Conservation (phyloP, 179 eudicot genomes). For the Camellia oleifera region DNA sequence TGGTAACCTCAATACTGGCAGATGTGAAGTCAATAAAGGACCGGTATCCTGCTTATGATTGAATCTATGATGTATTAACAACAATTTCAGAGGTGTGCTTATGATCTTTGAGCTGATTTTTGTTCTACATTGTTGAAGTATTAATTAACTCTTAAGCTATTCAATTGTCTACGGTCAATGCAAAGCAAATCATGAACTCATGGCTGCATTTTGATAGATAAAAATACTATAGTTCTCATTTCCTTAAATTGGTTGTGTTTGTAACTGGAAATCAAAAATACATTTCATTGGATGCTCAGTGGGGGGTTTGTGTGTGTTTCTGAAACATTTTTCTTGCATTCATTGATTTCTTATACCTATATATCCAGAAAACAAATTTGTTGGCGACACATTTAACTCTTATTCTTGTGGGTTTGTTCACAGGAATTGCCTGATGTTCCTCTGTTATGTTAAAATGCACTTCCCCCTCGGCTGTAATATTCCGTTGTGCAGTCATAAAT, state of each 20-base stretch:
- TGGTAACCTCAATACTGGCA: conserved; percentile 76
- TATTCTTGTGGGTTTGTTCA: conserved; percentile 14
- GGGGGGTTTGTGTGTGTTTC: background rate
- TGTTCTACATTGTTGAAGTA: background rate
- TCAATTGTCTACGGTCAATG: background rate
- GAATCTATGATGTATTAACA: conserved; percentile 76
- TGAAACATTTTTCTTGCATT: background rate
- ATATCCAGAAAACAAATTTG: background rate
- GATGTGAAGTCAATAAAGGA: conserved; percentile 70
- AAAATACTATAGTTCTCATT: no score
- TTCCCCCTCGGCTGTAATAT: conserved; percentile 91
- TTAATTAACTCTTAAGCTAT: conserved; percentile 1
- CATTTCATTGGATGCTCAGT: no score
- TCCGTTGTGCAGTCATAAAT: conserved; percentile 91
- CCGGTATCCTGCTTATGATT: conserved; percentile 78
- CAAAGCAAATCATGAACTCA: background rate
- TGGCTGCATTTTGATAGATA: conserved; percentile 2
- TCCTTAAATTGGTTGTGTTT: no score
- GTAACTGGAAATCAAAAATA: no score
- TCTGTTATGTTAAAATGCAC: conserved; percentile 93
- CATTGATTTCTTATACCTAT: background rate
- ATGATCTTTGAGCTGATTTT: background rate
- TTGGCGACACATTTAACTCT: background rate
- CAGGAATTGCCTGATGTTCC: conserved; percentile 98
- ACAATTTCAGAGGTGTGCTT: conserved; percentile 84